Evolutionary conservation across 2,329 filamentous ascomycete species (phyloP).

Genomic region (Xylariaceae sp.): DNA sequence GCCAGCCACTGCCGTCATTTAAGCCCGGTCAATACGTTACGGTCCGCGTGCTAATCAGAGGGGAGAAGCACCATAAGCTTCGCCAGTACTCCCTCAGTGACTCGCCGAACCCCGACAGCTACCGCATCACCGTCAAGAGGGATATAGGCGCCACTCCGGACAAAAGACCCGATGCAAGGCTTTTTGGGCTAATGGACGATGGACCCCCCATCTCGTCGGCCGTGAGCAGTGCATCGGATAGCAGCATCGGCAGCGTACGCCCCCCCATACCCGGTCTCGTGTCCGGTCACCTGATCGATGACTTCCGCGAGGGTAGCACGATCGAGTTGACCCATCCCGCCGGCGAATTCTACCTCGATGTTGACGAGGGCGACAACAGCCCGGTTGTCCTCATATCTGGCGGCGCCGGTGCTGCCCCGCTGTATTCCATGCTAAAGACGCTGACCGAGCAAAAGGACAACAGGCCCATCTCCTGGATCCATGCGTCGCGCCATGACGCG

Average conservation of each 20-base stretch:
- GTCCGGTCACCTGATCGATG: slow-evolving; percentile 65
- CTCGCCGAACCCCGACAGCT: slow-evolving; percentile 55
- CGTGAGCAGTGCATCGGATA: slow-evolving; percentile 32
- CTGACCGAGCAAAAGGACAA: slow-evolving; percentile 42
- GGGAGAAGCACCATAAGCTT: slow-evolving; percentile 57
- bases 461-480: slow-evolving; percentile 55
- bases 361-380: slow-evolving; percentile 36
- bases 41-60: slow-evolving; percentile 54
- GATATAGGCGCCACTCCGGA: slow-evolving; percentile 50
- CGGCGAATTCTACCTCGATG: slow-evolving; percentile 57
- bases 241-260: slow-evolving; percentile 31
- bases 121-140: slow-evolving; percentile 68
- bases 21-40: slow-evolving; percentile 71
- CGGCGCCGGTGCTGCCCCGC: slow-evolving; percentile 56
- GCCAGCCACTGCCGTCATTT: slow-evolving; percentile 56
- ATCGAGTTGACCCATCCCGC: slow-evolving; percentile 64
- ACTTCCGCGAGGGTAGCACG: slow-evolving; percentile 56
- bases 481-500: slow-evolving; percentile 49
- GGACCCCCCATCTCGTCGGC: slow-evolving; percentile 30
- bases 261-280: slow-evolving; percentile 53
- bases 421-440: slow-evolving; percentile 58
- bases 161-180: slow-evolving; percentile 21
- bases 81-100: slow-evolving; percentile 72
- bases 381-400: slow-evolving; percentile 60
- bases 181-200: slow-evolving; percentile 17